Conservation (phyloP, 2,329 filamentous ascomycete genomes). For the Neodidymelliopsis sp. region DNA sequence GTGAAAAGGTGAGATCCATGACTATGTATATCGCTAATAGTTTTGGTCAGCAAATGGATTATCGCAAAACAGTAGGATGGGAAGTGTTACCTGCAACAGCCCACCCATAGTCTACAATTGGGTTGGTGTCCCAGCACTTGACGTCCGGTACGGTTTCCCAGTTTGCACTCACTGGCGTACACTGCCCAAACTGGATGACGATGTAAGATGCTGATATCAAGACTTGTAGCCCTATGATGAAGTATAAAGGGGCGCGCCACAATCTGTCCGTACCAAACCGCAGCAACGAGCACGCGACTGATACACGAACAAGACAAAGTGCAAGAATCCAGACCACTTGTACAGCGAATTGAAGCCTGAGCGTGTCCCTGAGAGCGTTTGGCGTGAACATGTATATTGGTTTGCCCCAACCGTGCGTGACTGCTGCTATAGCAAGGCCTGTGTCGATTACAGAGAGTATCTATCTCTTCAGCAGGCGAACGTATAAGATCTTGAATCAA, state of each 20-base stretch:
- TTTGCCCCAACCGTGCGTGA: slow-evolving; percentile 35
- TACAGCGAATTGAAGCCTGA: slow-evolving; percentile 35
- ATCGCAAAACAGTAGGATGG: background rate
- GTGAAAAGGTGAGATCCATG: slow-evolving; percentile 37
- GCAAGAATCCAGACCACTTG: slow-evolving; percentile 38
- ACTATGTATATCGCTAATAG: slow-evolving; percentile 30
- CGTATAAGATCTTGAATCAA: background rate
- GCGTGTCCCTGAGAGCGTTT: slow-evolving; percentile 12
- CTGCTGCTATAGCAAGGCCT: slow-evolving; percentile 23
- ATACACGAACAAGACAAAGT: slow-evolving; percentile 31
- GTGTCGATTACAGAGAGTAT: slow-evolving; percentile 28
- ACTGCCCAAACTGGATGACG: slow-evolving; percentile 38
- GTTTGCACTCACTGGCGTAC: slow-evolving; percentile 29
- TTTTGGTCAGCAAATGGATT: background rate
- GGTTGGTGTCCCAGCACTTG: slow-evolving; percentile 31
- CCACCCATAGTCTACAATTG: slow-evolving; percentile 35
- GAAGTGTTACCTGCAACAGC: slow-evolving; percentile 28
- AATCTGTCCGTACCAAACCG: slow-evolving; percentile 27
- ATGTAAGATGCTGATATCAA: slow-evolving; percentile 32
- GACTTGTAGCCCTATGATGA: slow-evolving; percentile 33
- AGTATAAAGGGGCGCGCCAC: slow-evolving; percentile 32
- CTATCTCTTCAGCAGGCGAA: slow-evolving; percentile 1
- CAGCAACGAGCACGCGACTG: slow-evolving; percentile 35
- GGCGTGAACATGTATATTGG: slow-evolving; percentile 27
- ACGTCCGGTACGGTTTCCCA: slow-evolving; percentile 33